Percentiles rank a stretch among this genome's conserved stretches.
phyloP scores from a whole-genome alignment of 1,284 basidiomycete genomes.

The Phellopilus nigrolimitatus region DNA sequence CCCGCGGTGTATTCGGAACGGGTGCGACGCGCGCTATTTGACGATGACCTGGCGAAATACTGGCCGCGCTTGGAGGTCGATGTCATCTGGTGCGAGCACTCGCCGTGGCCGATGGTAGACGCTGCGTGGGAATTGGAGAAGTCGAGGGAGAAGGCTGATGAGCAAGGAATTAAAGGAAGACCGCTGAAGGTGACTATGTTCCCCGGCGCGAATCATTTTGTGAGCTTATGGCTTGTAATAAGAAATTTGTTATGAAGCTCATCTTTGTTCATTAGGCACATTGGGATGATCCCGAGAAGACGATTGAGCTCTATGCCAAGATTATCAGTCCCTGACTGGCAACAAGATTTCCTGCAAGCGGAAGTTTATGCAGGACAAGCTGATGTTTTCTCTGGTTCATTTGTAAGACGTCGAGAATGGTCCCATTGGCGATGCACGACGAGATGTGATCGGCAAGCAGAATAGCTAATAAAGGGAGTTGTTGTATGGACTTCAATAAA shows the following conservation, averaged over 20 bases:
- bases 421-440: no score
- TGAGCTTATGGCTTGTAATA: conserved; percentile 9
- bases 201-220: conserved; percentile 22
- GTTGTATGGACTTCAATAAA: no score
- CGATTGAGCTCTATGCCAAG: conserved; percentile 12
- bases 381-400: no score
- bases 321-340: not conserved
- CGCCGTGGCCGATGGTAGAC: conserved; percentile 15
- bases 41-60: conserved; percentile 12
- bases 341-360: no score
- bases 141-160: conserved; percentile 1
- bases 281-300: conserved; percentile 15
- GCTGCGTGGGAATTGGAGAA: conserved; percentile 19
- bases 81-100: conserved; percentile 19
- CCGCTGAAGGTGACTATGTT: conserved; percentile 18
- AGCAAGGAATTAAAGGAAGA: conserved; percentile 12
- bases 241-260: not conserved
- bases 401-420: no score
- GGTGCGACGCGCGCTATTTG: conserved; percentile 18
- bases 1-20: conserved; percentile 12
- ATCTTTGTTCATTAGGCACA: not conserved
- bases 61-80: conserved; percentile 17
- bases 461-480: no score
- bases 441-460: no score
- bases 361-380: no score